phyloP scores from a whole-genome alignment of 106 monocot genomes.

The Iris macrosiphon region DNA sequence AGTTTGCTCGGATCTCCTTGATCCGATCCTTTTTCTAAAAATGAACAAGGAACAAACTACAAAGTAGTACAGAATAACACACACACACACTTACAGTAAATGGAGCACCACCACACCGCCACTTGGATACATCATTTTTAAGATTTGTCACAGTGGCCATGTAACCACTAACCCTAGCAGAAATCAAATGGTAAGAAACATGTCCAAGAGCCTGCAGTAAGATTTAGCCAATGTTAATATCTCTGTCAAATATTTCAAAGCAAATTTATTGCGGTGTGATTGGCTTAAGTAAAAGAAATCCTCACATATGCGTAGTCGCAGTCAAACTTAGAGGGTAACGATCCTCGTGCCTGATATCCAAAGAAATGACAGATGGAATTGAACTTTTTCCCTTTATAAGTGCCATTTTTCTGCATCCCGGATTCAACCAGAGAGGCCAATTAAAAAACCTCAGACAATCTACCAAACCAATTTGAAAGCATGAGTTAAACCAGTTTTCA shows the following conservation, averaged over 20 bases:
- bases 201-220: conserved; percentile 29
- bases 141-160: conserved; percentile 38
- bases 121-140: conserved; percentile 31
- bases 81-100: conserved; percentile 25
- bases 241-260: too few relatives aligned
- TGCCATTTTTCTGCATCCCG: conserved; percentile 52
- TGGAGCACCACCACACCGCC: conserved; percentile 39
- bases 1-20: too few relatives aligned
- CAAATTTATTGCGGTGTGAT: too few relatives aligned
- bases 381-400: conserved; percentile 79
- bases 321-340: conserved; percentile 77
- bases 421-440: neutral
- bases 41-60: too few relatives aligned
- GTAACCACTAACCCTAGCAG: conserved; percentile 35
- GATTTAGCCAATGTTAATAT: neutral
- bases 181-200: conserved; percentile 34
- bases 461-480: too few relatives aligned
- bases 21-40: too few relatives aligned
- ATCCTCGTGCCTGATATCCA: conserved; percentile 79
- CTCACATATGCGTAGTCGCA: conserved; percentile 80
- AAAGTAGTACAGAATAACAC: too few relatives aligned
- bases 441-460: too few relatives aligned
- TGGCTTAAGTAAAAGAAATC: neutral
- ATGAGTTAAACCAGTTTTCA: neutral
- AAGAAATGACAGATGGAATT: conserved; percentile 85